These are phyloP conservation scores for Apium graveolens DNA, from an alignment of 129 eudicot species.

Conservation along the genomic window DNA sequence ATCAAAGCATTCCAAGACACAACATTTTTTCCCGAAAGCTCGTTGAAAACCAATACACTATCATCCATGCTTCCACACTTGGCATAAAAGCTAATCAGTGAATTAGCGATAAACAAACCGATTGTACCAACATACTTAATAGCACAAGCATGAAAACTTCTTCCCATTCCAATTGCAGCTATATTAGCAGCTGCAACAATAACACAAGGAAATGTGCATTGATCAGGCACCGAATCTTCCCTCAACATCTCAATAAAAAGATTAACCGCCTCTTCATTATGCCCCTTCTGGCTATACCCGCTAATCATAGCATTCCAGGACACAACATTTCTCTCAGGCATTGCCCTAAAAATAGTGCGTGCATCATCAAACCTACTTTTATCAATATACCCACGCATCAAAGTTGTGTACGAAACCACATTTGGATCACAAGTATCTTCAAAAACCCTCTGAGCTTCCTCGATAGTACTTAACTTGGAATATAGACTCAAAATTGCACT, in stretches of 20 bases:
- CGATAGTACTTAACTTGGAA: conserved; percentile 35
- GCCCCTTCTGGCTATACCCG: conserved; percentile 61
- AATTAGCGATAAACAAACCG: conserved; percentile 44
- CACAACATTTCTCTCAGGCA: conserved; percentile 64
- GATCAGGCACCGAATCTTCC: conserved; percentile 42
- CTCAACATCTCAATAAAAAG: conserved; percentile 60
- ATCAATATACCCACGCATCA: conserved; percentile 51
- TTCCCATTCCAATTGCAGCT: conserved; percentile 61
- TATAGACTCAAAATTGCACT: conserved; percentile 48
- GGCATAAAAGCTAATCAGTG: conserved; percentile 64
- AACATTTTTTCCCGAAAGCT: conserved; percentile 32
- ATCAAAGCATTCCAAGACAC: conserved; percentile 78
- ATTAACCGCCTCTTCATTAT: conserved; percentile 62
- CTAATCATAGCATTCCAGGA: conserved; percentile 75
- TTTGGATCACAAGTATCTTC: conserved; percentile 44
- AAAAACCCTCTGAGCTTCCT: conserved; percentile 55
- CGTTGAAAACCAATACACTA: conserved; percentile 37
- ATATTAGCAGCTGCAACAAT: conserved; percentile 55
- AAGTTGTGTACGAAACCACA: conserved; percentile 67
- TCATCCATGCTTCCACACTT: conserved; percentile 85
- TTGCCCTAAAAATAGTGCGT: conserved; percentile 27
- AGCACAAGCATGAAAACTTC: conserved; percentile 66
- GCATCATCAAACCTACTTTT: conserved; percentile 50
- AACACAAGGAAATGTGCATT: conserved; percentile 50
- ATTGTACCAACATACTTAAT: conserved; percentile 37